Evolutionary conservation across 352 stramenopile genomes (phyloP).

Genomic region (Globisporangium camurandrum): DNA sequence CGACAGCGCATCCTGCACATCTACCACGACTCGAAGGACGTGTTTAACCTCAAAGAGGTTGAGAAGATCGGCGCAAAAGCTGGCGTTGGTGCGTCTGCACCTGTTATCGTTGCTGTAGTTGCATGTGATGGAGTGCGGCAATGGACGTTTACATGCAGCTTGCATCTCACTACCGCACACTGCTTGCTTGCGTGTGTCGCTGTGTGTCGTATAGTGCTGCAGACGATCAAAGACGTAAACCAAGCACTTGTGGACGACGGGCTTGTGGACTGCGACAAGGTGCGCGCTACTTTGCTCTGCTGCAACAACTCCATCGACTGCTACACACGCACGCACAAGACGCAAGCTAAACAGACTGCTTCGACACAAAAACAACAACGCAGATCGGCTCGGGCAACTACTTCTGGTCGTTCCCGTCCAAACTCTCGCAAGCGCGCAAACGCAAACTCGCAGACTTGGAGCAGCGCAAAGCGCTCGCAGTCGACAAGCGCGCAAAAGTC

Average conservation of each 20-base stretch:
- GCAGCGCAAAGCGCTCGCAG: slow-evolving; percentile 27
- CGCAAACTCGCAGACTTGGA: slow-evolving; percentile 64
- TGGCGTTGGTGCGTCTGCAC: slow-evolving; percentile 47
- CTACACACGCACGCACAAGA: neutral
- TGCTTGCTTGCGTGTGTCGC: neutral
- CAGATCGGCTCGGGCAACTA: slow-evolving; percentile 81
- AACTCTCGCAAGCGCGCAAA: slow-evolving; percentile 72
- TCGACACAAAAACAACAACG: slow-evolving; percentile 7
- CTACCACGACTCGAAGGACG: slow-evolving; percentile 81
- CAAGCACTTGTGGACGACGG: slow-evolving; percentile 77
- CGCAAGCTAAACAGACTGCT: too few relatives aligned
- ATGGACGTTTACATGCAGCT: neutral
- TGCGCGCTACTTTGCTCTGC: slow-evolving; percentile 4
- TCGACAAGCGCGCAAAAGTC: slow-evolving; percentile 41
- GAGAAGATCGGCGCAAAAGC: slow-evolving; percentile 83
- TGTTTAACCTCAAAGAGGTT: slow-evolving; percentile 84
- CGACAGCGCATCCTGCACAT: slow-evolving; percentile 76
- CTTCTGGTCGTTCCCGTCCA: slow-evolving; percentile 86
- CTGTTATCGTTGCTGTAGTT: neutral
- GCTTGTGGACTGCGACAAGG: slow-evolving; percentile 81
- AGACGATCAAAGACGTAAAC: slow-evolving; percentile 87
- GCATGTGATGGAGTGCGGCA: neutral
- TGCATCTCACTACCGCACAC: neutral
- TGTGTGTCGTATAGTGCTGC: slow-evolving; percentile 45
- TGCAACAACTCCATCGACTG: neutral